Conservation (phyloP, 805 yeast species). For the Kodamaea nitidulidarum region DNA sequence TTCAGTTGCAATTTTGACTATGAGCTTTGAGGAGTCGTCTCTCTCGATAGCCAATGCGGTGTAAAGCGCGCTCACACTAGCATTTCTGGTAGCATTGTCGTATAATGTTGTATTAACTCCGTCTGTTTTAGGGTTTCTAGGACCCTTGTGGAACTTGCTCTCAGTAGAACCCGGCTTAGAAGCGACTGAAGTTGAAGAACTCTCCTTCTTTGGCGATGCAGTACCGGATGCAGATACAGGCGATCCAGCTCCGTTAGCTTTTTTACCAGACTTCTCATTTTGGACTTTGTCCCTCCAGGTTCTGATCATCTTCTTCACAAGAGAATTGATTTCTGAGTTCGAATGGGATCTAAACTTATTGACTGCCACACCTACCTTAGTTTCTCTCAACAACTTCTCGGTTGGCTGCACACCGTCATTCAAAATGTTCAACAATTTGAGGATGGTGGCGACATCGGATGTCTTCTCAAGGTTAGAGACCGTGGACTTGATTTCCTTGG, state of each 20-base stretch:
- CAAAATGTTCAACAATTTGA: slow-evolving; percentile 62
- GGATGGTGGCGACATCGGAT: slow-evolving; percentile 54
- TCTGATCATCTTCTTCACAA: slow-evolving; percentile 79
- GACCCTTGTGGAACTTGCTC: slow-evolving; percentile 42
- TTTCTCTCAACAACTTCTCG: slow-evolving; percentile 81
- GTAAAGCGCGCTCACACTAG: slow-evolving; percentile 77
- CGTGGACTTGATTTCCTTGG: slow-evolving; percentile 66
- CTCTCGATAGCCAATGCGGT: slow-evolving; percentile 87
- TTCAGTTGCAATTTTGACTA: slow-evolving; percentile 60
- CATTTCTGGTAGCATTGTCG: slow-evolving; percentile 77
- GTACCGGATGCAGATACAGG: slow-evolving; percentile 1
- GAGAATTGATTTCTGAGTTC: slow-evolving; percentile 61
- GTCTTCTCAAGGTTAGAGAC: slow-evolving; percentile 74
- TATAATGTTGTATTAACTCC: slow-evolving; percentile 69
- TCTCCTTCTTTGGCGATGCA: slow-evolving; percentile 5
- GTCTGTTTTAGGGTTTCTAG: slow-evolving; percentile 79
- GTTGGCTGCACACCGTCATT: slow-evolving; percentile 76
- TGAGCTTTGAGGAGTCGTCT: slow-evolving; percentile 49
- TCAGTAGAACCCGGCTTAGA: slow-evolving; percentile 22
- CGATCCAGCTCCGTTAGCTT: slow-evolving; percentile 10
- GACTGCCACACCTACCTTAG: slow-evolving; percentile 96
- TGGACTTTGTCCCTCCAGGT: slow-evolving; percentile 89
- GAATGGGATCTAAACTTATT: slow-evolving; percentile 73
- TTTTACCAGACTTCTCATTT: slow-evolving; percentile 49
- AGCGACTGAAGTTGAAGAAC: not conserved